Percentiles rank a stretch among this genome's conserved stretches.
Conservation (phyloP, 768 basidiomycete species). For the Hygrocybe punicea region DNA sequence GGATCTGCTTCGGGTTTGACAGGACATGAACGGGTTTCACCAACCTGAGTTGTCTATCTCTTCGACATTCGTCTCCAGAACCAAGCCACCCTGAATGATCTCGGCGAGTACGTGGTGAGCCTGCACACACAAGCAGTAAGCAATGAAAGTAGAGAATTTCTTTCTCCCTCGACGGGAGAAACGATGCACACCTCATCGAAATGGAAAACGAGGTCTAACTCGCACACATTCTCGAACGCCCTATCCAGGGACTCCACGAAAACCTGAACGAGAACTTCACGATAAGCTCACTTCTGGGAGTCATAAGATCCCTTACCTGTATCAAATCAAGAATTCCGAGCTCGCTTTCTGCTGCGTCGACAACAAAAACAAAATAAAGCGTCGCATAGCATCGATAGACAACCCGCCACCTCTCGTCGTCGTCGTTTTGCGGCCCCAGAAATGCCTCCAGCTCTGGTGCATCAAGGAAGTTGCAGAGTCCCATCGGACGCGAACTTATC, state of each 20-base stretch:
- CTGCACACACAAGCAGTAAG: conserved; percentile 37
- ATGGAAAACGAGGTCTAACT: conserved; percentile 96
- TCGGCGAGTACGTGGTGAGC: conserved; percentile 95
- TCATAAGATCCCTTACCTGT: conserved; percentile 60
- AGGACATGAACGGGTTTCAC: too few relatives aligned
- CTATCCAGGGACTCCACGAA: conserved; percentile 96
- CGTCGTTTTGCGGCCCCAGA: conserved; percentile 53
- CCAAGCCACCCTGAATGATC: conserved; percentile 94
- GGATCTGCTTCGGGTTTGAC: too few relatives aligned
- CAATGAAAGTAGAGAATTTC: neutral
- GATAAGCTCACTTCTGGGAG: neutral
- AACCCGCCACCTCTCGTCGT: conserved; percentile 70
- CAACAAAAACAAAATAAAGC: conserved; percentile 94
- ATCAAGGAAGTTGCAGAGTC: conserved; percentile 95
- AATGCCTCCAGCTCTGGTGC: conserved; percentile 81
- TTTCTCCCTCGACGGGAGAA: neutral
- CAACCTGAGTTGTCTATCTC: conserved; percentile 72
- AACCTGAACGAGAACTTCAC: conserved; percentile 53
- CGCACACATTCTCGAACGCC: conserved; percentile 97
- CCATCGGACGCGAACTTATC: conserved; percentile 73
- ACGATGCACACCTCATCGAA: conserved; percentile 79
- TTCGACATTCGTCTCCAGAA: conserved; percentile 90
- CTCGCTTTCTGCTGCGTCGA: conserved; percentile 95
- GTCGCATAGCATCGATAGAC: conserved; percentile 97
- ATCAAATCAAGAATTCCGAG: conserved; percentile 94